Percentiles rank a stretch among this genome's conserved stretches.
phyloP scores from a whole-genome alignment of 208 protist genomes.

The Trypanosoma scelopori region DNA sequence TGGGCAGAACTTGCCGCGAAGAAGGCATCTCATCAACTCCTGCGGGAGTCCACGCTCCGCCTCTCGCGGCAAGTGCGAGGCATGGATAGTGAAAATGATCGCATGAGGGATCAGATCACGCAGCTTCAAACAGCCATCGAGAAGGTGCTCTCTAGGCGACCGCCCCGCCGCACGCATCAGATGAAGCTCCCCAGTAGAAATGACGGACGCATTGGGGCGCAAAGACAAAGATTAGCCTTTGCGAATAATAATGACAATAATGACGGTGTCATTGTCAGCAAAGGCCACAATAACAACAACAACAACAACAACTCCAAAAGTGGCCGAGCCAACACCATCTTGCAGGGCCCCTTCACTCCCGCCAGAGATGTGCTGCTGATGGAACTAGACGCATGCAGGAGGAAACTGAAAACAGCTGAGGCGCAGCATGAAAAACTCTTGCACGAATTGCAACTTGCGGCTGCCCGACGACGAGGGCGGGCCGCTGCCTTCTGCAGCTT shows the following conservation, averaged over 20 bases:
- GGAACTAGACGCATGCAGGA: conserved; percentile 12
- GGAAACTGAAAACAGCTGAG: conserved; percentile 19
- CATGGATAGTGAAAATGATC: conserved; percentile 30
- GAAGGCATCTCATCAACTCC: conserved; percentile 1
- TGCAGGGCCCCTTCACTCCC: background rate
- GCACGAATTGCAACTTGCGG: conserved; percentile 14
- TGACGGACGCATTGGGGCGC: no score
- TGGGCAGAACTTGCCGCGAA: conserved; percentile 13
- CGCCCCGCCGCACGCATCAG: background rate
- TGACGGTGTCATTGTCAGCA: background rate
- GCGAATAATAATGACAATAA: background rate
- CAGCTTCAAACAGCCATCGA: conserved; percentile 6
- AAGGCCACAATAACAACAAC: background rate
- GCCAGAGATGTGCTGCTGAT: background rate
- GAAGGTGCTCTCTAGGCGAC: conserved; percentile 6
- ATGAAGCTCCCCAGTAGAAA: no score
- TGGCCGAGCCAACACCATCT: no score
- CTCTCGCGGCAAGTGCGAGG: conserved; percentile 21
- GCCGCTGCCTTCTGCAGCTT: conserved; percentile 9
- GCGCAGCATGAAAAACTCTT: conserved; percentile 10
- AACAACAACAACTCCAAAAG: no score
- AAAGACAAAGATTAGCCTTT: background rate
- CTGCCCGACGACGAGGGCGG: conserved; percentile 17
- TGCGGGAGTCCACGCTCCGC: conserved; percentile 9
- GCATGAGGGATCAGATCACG: conserved; percentile 6